Percentiles rank a stretch among this genome's conserved stretches.
These are phyloP conservation scores for Tetracentron sinense DNA, from an alignment of 164 flowering plant species.

Conservation along the genomic window DNA sequence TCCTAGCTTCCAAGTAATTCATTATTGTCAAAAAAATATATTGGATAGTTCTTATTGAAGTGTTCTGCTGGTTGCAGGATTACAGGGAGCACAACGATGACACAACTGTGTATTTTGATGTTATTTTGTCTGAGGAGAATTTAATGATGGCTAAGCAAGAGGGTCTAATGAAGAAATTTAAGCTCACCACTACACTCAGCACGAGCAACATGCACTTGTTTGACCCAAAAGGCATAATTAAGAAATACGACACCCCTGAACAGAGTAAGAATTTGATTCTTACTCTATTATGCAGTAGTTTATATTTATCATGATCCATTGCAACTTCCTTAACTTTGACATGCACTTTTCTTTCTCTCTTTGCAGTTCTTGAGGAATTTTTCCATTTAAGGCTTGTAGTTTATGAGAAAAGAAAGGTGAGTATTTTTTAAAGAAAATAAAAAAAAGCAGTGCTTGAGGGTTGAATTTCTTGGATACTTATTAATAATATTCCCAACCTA, in stretches of 20 bases:
- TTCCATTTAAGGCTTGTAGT: conserved; percentile 60
- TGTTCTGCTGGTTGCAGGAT: conserved; percentile 54
- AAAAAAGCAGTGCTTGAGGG: too few species aligned
- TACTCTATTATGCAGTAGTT: too few species aligned
- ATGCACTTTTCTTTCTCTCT: background rate
- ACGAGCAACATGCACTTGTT: conserved; percentile 97
- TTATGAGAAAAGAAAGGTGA: conserved; percentile 80
- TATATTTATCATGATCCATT: background rate
- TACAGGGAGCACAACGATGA: conserved; percentile 54
- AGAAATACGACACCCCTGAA: conserved; percentile 84
- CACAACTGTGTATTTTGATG: conserved; percentile 52
- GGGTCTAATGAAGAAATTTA: conserved; percentile 80
- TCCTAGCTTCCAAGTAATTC: too few species aligned
- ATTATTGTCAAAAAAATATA: background rate
- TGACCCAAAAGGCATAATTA: conserved; percentile 62
- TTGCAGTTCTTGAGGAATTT: conserved; percentile 87
- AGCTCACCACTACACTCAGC: conserved; percentile 64
- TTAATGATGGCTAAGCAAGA: conserved; percentile 59
- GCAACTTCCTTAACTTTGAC: background rate
- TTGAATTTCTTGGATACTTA: too few species aligned
- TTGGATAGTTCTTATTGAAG: background rate
- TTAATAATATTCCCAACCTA: background rate
- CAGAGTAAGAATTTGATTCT: conserved; percentile 47
- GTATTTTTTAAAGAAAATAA: background rate
- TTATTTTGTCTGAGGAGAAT: conserved; percentile 53